These are phyloP conservation scores for Ogataea naganishii DNA, from an alignment of 805 yeast genomes.

Conservation along the genomic window DNA sequence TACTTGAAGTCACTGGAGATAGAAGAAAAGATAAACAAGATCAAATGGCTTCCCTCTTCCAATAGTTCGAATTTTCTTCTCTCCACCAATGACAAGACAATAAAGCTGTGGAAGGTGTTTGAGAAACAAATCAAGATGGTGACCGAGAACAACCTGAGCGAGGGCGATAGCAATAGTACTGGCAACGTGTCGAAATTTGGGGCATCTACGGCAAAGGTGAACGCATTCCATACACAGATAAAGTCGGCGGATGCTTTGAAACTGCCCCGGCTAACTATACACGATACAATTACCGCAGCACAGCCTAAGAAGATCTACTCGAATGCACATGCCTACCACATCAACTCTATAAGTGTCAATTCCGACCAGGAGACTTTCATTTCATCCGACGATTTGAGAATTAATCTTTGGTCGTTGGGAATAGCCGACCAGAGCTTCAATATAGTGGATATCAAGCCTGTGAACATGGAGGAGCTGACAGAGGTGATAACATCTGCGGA, in stretches of 20 bases:
- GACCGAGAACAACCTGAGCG: conserved; percentile 76
- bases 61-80: conserved; percentile 86
- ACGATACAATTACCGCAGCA: conserved; percentile 92
- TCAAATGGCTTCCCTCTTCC: conserved; percentile 87
- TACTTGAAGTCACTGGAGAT: conserved; percentile 92
- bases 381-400: conserved; percentile 87
- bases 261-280: conserved; percentile 84
- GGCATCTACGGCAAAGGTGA: background rate
- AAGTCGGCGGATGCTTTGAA: conserved; percentile 41
- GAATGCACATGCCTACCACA: conserved; percentile 97
- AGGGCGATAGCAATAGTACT: conserved; percentile 17
- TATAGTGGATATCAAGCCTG: conserved; percentile 96
- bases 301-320: conserved; percentile 86
- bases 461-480: conserved; percentile 97
- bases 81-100: conserved; percentile 96
- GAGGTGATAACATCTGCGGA: conserved; percentile 96
- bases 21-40: conserved; percentile 96
- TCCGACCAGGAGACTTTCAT: conserved; percentile 94
- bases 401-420: conserved; percentile 91
- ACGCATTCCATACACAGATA: conserved; percentile 7
- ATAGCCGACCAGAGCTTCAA: conserved; percentile 93
- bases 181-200: background rate
- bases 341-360: conserved; percentile 89
- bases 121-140: conserved; percentile 90
- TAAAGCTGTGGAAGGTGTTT: conserved; percentile 92